Conservation (phyloP, 768 basidiomycete genomes). For the Panellus pusillus region DNA sequence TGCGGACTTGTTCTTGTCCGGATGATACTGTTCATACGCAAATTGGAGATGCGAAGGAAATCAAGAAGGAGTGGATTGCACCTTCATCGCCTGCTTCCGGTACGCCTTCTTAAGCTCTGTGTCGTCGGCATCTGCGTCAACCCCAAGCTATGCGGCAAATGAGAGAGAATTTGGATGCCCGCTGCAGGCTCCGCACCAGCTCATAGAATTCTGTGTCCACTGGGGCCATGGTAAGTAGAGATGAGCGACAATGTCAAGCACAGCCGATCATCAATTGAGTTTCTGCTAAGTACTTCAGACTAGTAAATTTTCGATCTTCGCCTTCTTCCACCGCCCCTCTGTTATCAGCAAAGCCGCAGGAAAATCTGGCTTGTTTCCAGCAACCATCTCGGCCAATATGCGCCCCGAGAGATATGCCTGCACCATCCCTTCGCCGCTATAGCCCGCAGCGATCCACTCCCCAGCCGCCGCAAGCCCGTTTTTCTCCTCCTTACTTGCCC, state of each 20-base stretch:
- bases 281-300: neutral
- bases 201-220: conserved; percentile 91
- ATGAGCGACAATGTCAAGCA: too few species aligned
- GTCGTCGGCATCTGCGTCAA: conserved; percentile 71
- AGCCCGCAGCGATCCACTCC: conserved; percentile 56
- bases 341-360: conserved; percentile 45
- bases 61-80: conserved; percentile 31
- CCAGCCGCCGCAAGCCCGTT: conserved; percentile 30
- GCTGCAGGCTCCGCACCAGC: conserved; percentile 47
- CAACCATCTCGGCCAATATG: conserved; percentile 49
- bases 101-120: conserved; percentile 93
- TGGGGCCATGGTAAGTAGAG: conserved; percentile 69
- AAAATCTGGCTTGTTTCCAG: conserved; percentile 36
- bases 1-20: conserved; percentile 91
- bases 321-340: conserved; percentile 30
- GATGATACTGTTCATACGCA: conserved; percentile 67
- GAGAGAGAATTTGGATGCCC: neutral
- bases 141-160: conserved; percentile 58
- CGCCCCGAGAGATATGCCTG: conserved; percentile 49
- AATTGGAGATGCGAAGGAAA: neutral
- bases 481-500: neutral
- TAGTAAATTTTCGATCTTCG: conserved; percentile 11
- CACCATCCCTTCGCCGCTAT: conserved; percentile 54
- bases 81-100: conserved; percentile 92
- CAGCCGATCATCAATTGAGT: neutral